A percentile compares a stretch with the other conserved stretches of the same genome.
These are phyloP conservation scores for Letharia lupina DNA, from an alignment of 495 filamentous ascomycete genomes.

Conservation along the genomic window DNA sequence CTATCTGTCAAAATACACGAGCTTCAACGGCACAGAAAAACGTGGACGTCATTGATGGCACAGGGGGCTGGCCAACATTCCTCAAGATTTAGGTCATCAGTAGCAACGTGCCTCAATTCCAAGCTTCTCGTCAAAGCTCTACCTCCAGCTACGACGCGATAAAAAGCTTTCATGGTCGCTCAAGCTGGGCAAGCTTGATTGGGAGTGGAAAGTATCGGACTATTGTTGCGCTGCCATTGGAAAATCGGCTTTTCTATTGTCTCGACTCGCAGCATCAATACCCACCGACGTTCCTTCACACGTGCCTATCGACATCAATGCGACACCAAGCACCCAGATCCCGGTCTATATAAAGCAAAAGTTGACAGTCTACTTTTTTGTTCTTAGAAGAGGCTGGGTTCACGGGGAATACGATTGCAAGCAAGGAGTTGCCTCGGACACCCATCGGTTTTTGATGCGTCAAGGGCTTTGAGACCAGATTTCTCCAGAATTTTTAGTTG, in stretches of 20 bases:
- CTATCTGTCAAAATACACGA: neutral
- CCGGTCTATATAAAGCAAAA: neutral
- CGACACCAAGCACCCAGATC: neutral
- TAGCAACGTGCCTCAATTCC: conserved; percentile 9
- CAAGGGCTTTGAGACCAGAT: neutral
- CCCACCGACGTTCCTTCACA: neutral
- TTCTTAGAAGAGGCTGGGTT: neutral
- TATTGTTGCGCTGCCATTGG: neutral
- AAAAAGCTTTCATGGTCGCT: neutral
- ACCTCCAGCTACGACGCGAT: neutral
- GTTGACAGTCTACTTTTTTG: neutral
- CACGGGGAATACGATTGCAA: neutral
- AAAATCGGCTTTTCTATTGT: neutral
- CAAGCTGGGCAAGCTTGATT: neutral
- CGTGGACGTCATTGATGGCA: conserved; percentile 15
- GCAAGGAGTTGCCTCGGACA: neutral
- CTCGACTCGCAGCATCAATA: neutral
- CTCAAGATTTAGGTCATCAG: conserved; percentile 16
- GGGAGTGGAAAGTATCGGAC: neutral
- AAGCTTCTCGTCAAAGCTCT: neutral
- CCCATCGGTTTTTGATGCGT: neutral
- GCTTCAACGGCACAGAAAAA: neutral
- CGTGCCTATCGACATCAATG: neutral
- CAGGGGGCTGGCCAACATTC: conserved; percentile 18
- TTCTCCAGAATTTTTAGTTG: neutral